Evolutionary conservation across 169 alveolate genomes (phyloP), one percentile per base, ranked within the genome.

Genomic region (Plasmodium gonderi): DNA sequence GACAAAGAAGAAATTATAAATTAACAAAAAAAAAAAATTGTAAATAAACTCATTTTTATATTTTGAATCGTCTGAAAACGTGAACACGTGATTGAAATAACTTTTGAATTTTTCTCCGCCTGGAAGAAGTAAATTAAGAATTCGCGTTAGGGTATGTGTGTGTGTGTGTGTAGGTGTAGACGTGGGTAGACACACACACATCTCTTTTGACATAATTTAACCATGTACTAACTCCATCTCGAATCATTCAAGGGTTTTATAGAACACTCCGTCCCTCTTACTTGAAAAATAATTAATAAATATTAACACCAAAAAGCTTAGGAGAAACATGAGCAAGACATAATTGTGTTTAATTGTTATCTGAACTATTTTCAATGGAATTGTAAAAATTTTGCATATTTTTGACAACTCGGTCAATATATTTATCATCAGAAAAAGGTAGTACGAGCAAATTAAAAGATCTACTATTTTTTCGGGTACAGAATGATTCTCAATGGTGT

Each of bases 241-340:
- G n/a, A n/a, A n/a, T n/a, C n/a, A n/a, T n/a, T n/a, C n/a, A n/a
- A n/a, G n/a, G n/a, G n/a, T n/a, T n/a, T n/a, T n/a, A n/a, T 40
- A 60, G n/a, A 14, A 12, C 72, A 79, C 54, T 79, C 45, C n/a
- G n/a, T n/a, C 29, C 0, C 26, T 20, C 44, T 11, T 74, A 85
- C 92, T 75, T 64, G 87, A 51, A 49, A 85, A 49, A 54, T 85
- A 85, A 36, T 85, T 49, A 33, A 85, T 17, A 45, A 85, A 5
- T 54, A 14, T 74, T 60, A 85, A 23, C 29, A 40, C 6, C 31
- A 85, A 17, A 72, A 85, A 85, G 33, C 36, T 31, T n/a, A 17
- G 51, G 29, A 85, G 92, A 51, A 60, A 85, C 23, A 54, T 29
- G 29, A 85, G 44, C 40, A 85, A 60, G 14, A 49, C 36, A 26